These are phyloP conservation scores for Lentinula edodes DNA, from an alignment of 768 basidiomycete genomes.

Conservation along the genomic window DNA sequence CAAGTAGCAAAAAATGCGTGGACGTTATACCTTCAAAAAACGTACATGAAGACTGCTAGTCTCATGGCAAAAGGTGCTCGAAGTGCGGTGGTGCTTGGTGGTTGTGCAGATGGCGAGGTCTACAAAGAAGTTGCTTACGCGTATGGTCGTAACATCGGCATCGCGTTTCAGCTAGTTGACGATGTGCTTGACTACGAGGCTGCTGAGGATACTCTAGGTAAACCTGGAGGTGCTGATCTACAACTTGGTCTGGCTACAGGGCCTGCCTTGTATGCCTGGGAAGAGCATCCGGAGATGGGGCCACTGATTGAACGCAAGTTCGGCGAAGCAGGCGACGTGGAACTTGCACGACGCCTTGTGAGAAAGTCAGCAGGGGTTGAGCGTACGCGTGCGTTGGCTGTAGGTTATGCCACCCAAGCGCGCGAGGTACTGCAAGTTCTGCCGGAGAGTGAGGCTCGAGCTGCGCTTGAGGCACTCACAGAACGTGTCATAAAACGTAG, in stretches of 20 bases:
- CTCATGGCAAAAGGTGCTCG: conserved; percentile 90
- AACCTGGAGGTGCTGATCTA: conserved; percentile 86
- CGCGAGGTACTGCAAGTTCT: conserved; percentile 62
- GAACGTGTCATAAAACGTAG: conserved; percentile 63
- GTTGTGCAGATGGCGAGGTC: conserved; percentile 74
- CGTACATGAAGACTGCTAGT: conserved; percentile 90
- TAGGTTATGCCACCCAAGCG: conserved; percentile 74
- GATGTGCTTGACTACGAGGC: conserved; percentile 93
- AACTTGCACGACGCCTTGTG: conserved; percentile 70
- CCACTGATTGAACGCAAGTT: conserved; percentile 83
- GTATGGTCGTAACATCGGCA: conserved; percentile 88
- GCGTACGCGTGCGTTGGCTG: conserved; percentile 76
- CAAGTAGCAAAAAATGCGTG: conserved; percentile 41
- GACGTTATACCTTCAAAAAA: conserved; percentile 86
- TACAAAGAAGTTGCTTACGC: conserved; percentile 97
- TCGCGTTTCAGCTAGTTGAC: conserved; percentile 98
- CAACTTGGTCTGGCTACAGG: conserved; percentile 86
- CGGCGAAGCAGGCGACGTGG: conserved; percentile 77
- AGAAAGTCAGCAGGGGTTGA: conserved; percentile 73
- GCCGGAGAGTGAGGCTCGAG: conserved; percentile 81
- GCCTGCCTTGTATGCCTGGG: conserved; percentile 92
- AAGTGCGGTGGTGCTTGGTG: conserved; percentile 84
- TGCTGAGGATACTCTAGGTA: conserved; percentile 71
- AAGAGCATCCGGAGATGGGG: conserved; percentile 86
- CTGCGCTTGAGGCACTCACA: conserved; percentile 68